Evolutionary conservation across 1,284 basidiomycete genomes (phyloP).

Genomic region (Papiliotrema flavescens): DNA sequence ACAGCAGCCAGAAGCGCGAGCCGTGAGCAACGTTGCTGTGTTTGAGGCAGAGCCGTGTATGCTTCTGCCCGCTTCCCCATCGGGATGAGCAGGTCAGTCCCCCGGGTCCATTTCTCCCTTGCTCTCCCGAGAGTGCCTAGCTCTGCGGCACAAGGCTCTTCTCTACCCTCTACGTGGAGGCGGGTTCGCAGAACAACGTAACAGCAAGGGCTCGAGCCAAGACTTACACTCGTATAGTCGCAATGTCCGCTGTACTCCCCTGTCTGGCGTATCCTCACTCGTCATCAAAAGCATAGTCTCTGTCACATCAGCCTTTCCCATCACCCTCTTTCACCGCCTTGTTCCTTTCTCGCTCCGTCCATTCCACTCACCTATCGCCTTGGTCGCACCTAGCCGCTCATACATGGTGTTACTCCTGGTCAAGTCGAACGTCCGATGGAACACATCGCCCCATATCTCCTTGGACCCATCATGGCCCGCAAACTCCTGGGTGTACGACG

Average conservation of each 20-base stretch:
- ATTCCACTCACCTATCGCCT: slow-evolving; percentile 50
- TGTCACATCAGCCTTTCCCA: slow-evolving; percentile 22
- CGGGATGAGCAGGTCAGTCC: slow-evolving; percentile 3
- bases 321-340: slow-evolving; percentile 44
- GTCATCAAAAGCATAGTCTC: slow-evolving; percentile 41
- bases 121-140: too few species aligned
- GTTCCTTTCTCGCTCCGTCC: not conserved
- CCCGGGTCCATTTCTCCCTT: too few species aligned
- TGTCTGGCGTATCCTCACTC: slow-evolving; percentile 45
- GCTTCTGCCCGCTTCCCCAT: not conserved
- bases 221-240: slow-evolving; percentile 47
- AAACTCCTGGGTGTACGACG: slow-evolving; percentile 40
- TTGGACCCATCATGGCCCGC: slow-evolving; percentile 45
- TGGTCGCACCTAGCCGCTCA: slow-evolving; percentile 52
- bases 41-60: slow-evolving; percentile 2
- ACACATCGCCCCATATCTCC: slow-evolving; percentile 50
- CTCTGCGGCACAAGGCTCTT: too few species aligned
- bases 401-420: slow-evolving; percentile 50
- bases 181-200: too few species aligned
- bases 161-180: too few species aligned
- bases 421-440: slow-evolving; percentile 52
- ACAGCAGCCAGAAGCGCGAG: too few species aligned
- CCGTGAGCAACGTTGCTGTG: too few species aligned
- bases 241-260: slow-evolving; percentile 42
- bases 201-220: too few species aligned